Conservation (phyloP, 2,329 filamentous ascomycete species). For the Sclerotinia subarctica region DNA sequence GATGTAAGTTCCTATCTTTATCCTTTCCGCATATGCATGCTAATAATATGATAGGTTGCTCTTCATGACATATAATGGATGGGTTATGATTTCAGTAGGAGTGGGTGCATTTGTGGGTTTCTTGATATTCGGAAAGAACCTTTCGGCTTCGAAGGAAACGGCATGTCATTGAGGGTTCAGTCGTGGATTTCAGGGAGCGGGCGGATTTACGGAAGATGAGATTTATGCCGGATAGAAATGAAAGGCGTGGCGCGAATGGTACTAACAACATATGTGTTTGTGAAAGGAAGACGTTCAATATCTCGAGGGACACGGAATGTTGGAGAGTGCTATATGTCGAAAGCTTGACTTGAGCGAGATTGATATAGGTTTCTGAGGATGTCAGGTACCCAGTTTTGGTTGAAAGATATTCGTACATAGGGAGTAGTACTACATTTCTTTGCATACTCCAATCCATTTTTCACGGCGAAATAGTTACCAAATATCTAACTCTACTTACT, state of each 20-base stretch:
- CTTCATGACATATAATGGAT: slow-evolving; percentile 99
- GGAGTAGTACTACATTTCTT: not conserved
- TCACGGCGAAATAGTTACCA: not conserved
- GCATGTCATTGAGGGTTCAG: slow-evolving; percentile 72
- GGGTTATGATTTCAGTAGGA: slow-evolving; percentile 90
- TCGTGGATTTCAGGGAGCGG: slow-evolving; percentile 23
- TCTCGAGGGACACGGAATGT: slow-evolving; percentile 51
- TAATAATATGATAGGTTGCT: slow-evolving; percentile 64
- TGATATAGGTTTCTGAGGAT: not conserved
- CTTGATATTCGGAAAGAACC: slow-evolving; percentile 70
- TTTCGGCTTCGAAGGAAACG: slow-evolving; percentile 74
- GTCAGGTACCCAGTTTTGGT: not conserved
- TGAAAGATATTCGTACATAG: not conserved
- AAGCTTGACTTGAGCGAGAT: slow-evolving; percentile 42
- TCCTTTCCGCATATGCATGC: not conserved
- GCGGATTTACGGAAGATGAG: slow-evolving; percentile 54
- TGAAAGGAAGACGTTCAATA: slow-evolving; percentile 57
- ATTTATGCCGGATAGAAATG: slow-evolving; percentile 61
- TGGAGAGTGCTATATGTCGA: slow-evolving; percentile 59
- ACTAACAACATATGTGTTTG: slow-evolving; percentile 70
- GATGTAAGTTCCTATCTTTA: slow-evolving; percentile 66
- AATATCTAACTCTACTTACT: not conserved
- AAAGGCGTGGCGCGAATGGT: slow-evolving; percentile 53
- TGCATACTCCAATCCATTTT: not conserved
- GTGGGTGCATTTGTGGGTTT: slow-evolving; percentile 89